phyloP scores from a whole-genome alignment of 1,139 yeast genomes.

The Magnusiomyces starmeri region DNA sequence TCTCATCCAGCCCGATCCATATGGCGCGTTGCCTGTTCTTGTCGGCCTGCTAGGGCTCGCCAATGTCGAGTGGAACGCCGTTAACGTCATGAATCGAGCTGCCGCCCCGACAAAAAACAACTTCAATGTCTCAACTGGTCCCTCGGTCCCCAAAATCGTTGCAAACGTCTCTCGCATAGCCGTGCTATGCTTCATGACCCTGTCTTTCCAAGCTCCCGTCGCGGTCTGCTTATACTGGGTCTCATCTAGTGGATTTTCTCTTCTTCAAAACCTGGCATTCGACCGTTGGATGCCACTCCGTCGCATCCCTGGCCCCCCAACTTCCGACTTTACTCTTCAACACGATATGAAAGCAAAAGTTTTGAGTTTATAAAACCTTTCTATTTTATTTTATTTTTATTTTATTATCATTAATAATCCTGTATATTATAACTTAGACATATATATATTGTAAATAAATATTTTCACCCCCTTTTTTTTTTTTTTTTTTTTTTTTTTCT shows the following conservation, averaged over 20 bases:
- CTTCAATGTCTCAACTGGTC: slow-evolving; percentile 40
- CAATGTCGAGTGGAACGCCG: slow-evolving; percentile 73
- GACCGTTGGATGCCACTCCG: slow-evolving; percentile 54
- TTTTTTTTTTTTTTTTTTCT: background rate
- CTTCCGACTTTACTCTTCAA: background rate
- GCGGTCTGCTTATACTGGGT: slow-evolving; percentile 82
- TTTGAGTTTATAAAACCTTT: background rate
- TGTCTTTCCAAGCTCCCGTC: slow-evolving; percentile 78
- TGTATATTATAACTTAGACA: too few species aligned
- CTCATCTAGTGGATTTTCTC: slow-evolving; percentile 69
- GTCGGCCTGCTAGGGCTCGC: slow-evolving; percentile 64
- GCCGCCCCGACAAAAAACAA: slow-evolving; percentile 20
- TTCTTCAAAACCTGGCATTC: slow-evolving; percentile 65
- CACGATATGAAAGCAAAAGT: slow-evolving; percentile 1
- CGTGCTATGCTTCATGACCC: slow-evolving; percentile 72
- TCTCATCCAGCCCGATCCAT: slow-evolving; percentile 54
- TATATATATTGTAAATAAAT: background rate
- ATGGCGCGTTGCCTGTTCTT: slow-evolving; percentile 57
- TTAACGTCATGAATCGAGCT: slow-evolving; percentile 44
- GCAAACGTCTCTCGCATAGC: slow-evolving; percentile 64
- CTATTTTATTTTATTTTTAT: too few species aligned
- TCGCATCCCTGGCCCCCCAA: slow-evolving; percentile 6
- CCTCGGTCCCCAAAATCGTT: slow-evolving; percentile 52
- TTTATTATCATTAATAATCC: too few species aligned
- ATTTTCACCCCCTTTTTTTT: background rate